Base-by-base conservation (phyloP, 164 flowering plant species). In the Piper betle region DNA sequence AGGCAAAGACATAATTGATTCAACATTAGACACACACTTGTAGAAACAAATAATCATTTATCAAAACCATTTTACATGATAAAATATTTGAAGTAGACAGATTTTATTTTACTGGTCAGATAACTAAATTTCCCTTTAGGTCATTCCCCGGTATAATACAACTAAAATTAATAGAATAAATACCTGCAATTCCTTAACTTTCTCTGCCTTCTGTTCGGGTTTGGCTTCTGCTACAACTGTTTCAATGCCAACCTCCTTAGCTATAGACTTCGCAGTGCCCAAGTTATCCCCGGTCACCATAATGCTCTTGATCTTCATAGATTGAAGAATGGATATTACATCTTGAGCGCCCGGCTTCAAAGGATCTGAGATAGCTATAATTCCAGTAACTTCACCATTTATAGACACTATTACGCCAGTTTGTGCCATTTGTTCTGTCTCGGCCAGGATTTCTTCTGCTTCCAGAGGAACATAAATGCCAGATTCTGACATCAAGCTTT, bases 261-360 rank as follows among this genome's bases (percentile, higher is more conserved):
- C 94, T 61, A 89, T 79, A 3, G 97, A 86, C 48, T 52, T 66
- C 56, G 96, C 98, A 38, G 96, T 87, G 48, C 88, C 83, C 90
- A 80, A 86, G 72, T 92, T 89, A 77, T 92, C 98, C 56, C 97
- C 98, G 53, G 98, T 93, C 56, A 93, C 84, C 96, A 93, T 83
- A 57, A 93, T 78, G 73, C 84, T 80, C 37, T 87, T 71, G 63
- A 93, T 87, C 50, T 65, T 70, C 97, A 89, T 86, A 3, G 85
- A 81, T 20, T 65, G 74, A 52, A 93, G 91, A 72, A 72, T 82
- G 3, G 90, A 82, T 52, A 93, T 64, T 59, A 89, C 96, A 54
- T 57, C 78, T 63, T 66, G 68, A 46, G 96, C 97, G 73, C 84
- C 98, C 20, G 97, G 93, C 71, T 93, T 93, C 52, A 89, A 89